Conservation (phyloP, 140 eudicot species). For the Stevia rebaudiana region DNA sequence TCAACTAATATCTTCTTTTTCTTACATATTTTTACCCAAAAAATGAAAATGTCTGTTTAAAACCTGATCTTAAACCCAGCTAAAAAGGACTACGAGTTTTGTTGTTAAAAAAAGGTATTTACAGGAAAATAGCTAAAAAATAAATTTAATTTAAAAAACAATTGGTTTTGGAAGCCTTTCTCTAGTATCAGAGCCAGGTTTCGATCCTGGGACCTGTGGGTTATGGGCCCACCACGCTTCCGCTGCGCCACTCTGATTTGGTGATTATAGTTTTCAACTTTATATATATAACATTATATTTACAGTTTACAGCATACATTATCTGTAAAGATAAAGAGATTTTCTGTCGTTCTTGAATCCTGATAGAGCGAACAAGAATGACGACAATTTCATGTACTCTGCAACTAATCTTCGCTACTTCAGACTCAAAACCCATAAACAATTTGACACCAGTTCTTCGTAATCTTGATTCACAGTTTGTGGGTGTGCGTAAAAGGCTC, state of each 20-base stretch:
- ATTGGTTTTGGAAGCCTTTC: conserved; percentile 6
- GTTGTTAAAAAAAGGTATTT: too few relatives aligned
- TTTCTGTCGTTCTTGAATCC: conserved; percentile 18
- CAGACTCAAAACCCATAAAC: conserved; percentile 20
- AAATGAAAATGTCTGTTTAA: not conserved
- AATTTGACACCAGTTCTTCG: not conserved
- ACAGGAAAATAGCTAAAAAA: too few relatives aligned
- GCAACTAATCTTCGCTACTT: conserved; percentile 22
- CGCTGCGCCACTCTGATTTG: conserved; percentile 93
- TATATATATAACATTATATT: too few relatives aligned
- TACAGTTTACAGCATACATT: too few relatives aligned
- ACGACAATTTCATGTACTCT: conserved; percentile 37
- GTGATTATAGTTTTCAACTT: not conserved
- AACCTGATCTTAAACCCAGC: too few relatives aligned
- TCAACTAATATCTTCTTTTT: not conserved
- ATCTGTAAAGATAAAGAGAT: too few relatives aligned
- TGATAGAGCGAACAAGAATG: conserved; percentile 31
- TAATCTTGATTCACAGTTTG: conserved; percentile 35
- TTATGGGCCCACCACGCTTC: conserved; percentile 99
- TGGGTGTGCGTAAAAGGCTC: conserved; percentile 33
- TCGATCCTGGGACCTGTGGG: conserved; percentile 99
- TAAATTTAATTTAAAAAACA: not conserved
- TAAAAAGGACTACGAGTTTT: too few relatives aligned
- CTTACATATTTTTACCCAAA: not conserved
- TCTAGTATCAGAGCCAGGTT: conserved; percentile 77